These are phyloP conservation scores for Solanum sejunctum DNA, from an alignment of 257 asterid species.

Conservation along the genomic window DNA sequence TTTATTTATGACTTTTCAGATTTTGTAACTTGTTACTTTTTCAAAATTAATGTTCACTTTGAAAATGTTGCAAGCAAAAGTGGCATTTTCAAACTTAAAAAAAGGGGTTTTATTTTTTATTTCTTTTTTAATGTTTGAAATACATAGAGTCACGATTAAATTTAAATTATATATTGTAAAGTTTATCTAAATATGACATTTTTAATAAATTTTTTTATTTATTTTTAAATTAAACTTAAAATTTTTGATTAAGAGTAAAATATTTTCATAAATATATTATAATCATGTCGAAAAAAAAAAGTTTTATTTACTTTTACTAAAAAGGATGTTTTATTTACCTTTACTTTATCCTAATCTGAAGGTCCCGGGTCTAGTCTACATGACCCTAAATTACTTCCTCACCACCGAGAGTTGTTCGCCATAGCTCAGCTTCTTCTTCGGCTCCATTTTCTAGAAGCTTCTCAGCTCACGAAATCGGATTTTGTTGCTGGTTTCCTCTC, in stretches of 20 bases:
- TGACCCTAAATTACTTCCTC: neutral
- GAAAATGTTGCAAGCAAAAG: neutral
- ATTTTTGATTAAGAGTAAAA: too few species aligned
- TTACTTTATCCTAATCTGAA: neutral
- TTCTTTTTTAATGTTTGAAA: rapidly evolving
- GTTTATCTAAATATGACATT: rapidly evolving
- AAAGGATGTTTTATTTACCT: neutral
- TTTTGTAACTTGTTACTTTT: neutral
- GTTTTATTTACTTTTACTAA: too few species aligned
- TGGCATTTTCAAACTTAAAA: neutral
- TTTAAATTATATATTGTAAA: rapidly evolving
- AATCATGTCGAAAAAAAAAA: too few species aligned
- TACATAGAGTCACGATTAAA: too few species aligned
- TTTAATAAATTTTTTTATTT: too few species aligned
- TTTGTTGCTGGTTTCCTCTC: neutral
- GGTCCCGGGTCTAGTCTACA: neutral
- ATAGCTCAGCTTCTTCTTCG: neutral
- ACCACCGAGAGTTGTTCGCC: neutral
- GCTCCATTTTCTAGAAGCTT: neutral
- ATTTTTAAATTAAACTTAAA: too few species aligned
- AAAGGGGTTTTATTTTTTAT: too few species aligned
- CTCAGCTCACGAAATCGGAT: neutral
- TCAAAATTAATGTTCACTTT: neutral
- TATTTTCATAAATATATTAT: rapidly evolving
- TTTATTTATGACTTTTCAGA: too few species aligned